Evolutionary conservation across 2,329 filamentous ascomycete species (phyloP).

Genomic region (Penicillium sp.): DNA sequence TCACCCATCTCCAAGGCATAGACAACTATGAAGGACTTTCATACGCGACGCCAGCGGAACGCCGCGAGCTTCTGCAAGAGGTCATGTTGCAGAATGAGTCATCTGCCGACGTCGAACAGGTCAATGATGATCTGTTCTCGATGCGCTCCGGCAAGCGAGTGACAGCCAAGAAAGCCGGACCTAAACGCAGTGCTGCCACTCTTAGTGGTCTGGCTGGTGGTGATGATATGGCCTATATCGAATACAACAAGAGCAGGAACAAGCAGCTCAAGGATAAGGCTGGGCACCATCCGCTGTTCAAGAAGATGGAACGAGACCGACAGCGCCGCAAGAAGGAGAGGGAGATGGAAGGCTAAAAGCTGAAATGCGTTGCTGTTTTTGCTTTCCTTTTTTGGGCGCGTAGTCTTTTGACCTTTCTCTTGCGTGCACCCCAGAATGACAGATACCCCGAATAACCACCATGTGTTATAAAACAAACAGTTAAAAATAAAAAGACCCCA

Average conservation of each 20-base stretch:
- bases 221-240: conserved; percentile 95
- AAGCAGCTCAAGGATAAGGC: conserved; percentile 63
- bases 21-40: conserved; percentile 77
- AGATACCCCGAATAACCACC: conserved; percentile 1
- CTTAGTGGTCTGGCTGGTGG: conserved; percentile 84
- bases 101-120: conserved; percentile 67
- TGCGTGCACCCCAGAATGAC: conserved; percentile 7
- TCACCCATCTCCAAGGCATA: conserved; percentile 90
- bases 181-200: conserved; percentile 77
- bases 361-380: not conserved
- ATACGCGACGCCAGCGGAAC: conserved; percentile 74
- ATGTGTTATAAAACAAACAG: not conserved
- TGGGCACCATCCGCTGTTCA: conserved; percentile 61
- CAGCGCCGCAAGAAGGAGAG: conserved; percentile 53
- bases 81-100: conserved; percentile 85
- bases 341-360: conserved; percentile 19
- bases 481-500: not conserved
- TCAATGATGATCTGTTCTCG: conserved; percentile 65
- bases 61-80: conserved; percentile 81
- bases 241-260: conserved; percentile 72
- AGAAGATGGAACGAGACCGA: conserved; percentile 62
- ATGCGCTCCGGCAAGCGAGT: conserved; percentile 47
- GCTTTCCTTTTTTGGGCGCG: not conserved
- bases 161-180: conserved; percentile 53
- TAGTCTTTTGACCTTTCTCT: not conserved